phyloP scores from a whole-genome alignment of 73 alveolate species.

The Paraurostyla sp. region DNA sequence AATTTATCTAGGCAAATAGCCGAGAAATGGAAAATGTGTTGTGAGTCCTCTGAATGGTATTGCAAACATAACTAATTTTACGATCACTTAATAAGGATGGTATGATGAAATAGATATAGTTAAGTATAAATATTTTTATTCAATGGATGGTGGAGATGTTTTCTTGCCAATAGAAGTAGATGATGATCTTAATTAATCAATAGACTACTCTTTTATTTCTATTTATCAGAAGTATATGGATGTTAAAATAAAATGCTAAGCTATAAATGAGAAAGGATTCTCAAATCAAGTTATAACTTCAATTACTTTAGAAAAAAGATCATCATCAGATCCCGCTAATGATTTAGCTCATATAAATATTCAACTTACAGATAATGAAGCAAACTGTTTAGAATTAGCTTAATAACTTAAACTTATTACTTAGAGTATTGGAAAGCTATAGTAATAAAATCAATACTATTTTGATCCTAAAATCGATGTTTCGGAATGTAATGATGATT shows the following conservation, averaged over 20 bases:
- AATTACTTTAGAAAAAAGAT: background rate
- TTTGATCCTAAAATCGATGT: constrained; percentile 28
- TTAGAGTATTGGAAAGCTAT: background rate
- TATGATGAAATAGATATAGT: background rate
- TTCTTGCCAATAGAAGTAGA: background rate
- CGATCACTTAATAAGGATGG: too few relatives aligned
- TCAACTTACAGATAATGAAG: background rate
- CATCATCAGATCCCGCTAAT: constrained; percentile 13
- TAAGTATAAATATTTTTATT: background rate
- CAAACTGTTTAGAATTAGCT: background rate
- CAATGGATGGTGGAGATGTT: constrained; percentile 15
- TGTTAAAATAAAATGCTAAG: constrained; percentile 17
- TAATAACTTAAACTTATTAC: background rate
- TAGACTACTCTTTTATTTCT: background rate
- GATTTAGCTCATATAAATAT: background rate
- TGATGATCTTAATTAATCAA: background rate
- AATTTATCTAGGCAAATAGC: too few relatives aligned
- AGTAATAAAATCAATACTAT: background rate
- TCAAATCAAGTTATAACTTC: background rate
- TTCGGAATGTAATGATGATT: background rate
- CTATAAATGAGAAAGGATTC: constrained; percentile 21
- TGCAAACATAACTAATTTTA: too few relatives aligned
- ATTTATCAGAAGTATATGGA: background rate
- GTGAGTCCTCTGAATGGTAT: too few relatives aligned
- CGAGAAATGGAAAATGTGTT: too few relatives aligned